phyloP scores from a whole-genome alignment of 164 flowering plant genomes.

The Umbellularia californica region DNA sequence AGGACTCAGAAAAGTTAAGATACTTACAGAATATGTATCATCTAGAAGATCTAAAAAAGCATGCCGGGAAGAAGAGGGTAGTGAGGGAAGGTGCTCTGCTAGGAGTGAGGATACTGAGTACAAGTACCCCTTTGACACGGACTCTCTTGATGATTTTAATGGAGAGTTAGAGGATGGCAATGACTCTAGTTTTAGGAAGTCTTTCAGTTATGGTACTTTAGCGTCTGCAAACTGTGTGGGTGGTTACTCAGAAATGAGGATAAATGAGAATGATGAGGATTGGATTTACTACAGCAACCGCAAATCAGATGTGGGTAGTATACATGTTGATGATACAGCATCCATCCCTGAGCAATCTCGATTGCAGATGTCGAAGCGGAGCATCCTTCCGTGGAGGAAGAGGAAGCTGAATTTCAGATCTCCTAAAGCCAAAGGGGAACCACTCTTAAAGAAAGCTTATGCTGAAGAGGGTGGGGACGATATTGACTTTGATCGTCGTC shows the following conservation, averaged over 20 bases:
- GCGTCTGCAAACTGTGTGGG: constrained; percentile 82
- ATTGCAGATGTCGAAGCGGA: constrained; percentile 52
- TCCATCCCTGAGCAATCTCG: constrained; percentile 39
- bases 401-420: constrained; percentile 90
- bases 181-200: constrained; percentile 60
- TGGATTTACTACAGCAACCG: constrained; percentile 83
- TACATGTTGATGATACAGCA: constrained; percentile 44
- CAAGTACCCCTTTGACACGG: constrained; percentile 70
- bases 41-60: constrained; percentile 71
- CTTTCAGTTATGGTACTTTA: constrained; percentile 83
- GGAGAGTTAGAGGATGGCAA: constrained; percentile 62
- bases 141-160: constrained; percentile 62
- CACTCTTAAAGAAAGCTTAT: constrained; percentile 80
- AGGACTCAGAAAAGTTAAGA: constrained; percentile 85
- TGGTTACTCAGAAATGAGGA: constrained; percentile 49
- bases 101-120: constrained; percentile 81
- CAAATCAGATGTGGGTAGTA: constrained; percentile 72
- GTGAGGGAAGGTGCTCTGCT: constrained; percentile 69
- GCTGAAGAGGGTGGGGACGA: constrained; percentile 99
- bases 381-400: constrained; percentile 91
- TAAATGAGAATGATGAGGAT: constrained; percentile 60
- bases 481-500: constrained; percentile 92
- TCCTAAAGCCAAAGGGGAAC: constrained; percentile 90
- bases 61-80: constrained; percentile 69
- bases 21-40: constrained; percentile 75